These are phyloP conservation scores for Veloporphyrellus conicus DNA, from an alignment of 1,284 basidiomycete genomes.

Conservation along the genomic window DNA sequence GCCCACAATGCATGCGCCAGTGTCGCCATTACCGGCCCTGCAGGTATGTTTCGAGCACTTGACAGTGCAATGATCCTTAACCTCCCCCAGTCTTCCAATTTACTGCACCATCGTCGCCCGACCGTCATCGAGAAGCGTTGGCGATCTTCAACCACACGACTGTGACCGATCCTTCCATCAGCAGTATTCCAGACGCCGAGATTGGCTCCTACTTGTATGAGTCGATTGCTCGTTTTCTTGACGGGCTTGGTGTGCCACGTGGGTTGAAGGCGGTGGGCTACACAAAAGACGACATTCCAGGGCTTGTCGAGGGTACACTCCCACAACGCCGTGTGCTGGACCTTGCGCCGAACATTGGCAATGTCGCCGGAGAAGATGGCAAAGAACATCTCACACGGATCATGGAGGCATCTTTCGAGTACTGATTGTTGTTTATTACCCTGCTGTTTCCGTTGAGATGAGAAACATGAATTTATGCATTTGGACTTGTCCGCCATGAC, in stretches of 20 bases:
- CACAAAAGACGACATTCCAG: constrained; percentile 55
- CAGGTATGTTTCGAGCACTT: constrained; percentile 41
- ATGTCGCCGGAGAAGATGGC: constrained; percentile 76
- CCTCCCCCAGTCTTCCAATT: constrained; percentile 74
- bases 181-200: constrained; percentile 75
- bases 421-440: constrained; percentile 40
- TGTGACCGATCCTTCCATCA: constrained; percentile 63
- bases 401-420: constrained; percentile 71
- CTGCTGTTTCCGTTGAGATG: constrained; percentile 7
- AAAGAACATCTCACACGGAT: constrained; percentile 73
- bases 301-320: constrained; percentile 80
- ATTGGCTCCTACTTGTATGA: constrained; percentile 83
- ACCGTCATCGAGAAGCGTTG: constrained; percentile 85
- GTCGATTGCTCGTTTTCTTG: constrained; percentile 88
- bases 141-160: constrained; percentile 76
- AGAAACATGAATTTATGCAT: neutral
- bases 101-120: constrained; percentile 86
- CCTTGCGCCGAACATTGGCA: constrained; percentile 79
- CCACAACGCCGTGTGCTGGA: constrained; percentile 86
- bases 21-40: constrained; percentile 87
- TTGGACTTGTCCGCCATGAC: neutral
- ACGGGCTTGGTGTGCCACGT: constrained; percentile 80
- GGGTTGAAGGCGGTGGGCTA: constrained; percentile 88
- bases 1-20: constrained; percentile 20
- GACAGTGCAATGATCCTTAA: neutral